These are phyloP conservation scores for Cordyceps militaris DNA, from an alignment of 2,329 filamentous ascomycete species.

Conservation along the genomic window DNA sequence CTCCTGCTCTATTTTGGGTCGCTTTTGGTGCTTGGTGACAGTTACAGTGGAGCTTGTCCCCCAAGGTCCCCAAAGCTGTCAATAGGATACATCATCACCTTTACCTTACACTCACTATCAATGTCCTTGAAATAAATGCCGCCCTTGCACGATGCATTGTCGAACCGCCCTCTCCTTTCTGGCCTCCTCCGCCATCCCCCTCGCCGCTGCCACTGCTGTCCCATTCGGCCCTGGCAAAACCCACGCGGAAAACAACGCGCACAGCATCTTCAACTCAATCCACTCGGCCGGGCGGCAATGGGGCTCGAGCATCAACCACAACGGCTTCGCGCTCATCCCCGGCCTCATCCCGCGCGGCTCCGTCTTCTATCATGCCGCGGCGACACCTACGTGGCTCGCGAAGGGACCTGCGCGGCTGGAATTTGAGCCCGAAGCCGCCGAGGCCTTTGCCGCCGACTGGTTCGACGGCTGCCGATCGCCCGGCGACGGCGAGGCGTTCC, in stretches of 20 bases:
- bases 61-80: too few species aligned
- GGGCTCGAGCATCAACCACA: constrained; percentile 55
- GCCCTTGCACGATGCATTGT: background rate
- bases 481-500: background rate
- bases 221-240: background rate
- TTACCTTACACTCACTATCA: too few species aligned
- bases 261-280: constrained; percentile 55
- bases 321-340: constrained; percentile 56
- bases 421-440: constrained; percentile 68
- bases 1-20: too few species aligned
- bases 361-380: constrained; percentile 56
- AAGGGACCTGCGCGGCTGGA: constrained; percentile 61
- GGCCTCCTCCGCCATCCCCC: background rate
- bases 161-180: background rate
- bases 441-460: constrained; percentile 48
- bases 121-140: background rate
- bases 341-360: constrained; percentile 46
- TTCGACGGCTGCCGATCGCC: constrained; percentile 20
- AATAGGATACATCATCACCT: too few species aligned
- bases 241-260: constrained; percentile 36
- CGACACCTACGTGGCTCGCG: constrained; percentile 35
- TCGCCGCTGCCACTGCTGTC: background rate
- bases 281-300: constrained; percentile 57
- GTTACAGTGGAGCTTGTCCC: too few species aligned
- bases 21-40: too few species aligned